Evolutionary conservation across 495 filamentous ascomycete species (phyloP).

Genomic region (Aspergillus affinis): DNA sequence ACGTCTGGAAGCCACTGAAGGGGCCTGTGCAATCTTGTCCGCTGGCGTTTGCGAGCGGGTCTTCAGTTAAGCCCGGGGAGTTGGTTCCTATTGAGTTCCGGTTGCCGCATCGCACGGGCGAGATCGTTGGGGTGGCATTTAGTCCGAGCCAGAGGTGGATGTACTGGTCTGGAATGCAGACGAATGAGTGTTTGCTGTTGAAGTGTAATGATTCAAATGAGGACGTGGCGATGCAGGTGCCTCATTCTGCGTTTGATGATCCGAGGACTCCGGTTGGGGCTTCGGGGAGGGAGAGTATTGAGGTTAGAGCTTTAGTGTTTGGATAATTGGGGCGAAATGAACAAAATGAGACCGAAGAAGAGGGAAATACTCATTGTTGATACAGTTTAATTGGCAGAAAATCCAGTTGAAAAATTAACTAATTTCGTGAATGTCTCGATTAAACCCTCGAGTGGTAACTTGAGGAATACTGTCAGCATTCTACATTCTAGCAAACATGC

Average conservation of each 20-base stretch:
- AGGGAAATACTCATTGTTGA: no score
- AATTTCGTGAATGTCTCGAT: no score
- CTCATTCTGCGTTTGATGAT: conserved; percentile 81
- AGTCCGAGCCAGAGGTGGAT: conserved; percentile 65
- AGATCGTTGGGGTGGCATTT: conserved; percentile 68
- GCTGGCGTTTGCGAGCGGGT: conserved; percentile 66
- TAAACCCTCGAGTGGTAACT: no score
- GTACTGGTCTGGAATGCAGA: conserved; percentile 72
- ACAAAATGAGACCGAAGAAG: no score
- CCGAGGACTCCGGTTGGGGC: conserved; percentile 61
- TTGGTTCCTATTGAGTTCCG: conserved; percentile 71
- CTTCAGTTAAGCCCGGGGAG: conserved; percentile 59
- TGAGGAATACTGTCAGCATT: no score
- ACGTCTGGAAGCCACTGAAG: conserved; percentile 84
- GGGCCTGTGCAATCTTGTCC: conserved; percentile 66
- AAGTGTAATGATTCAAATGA: conserved; percentile 76
- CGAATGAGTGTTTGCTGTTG: conserved; percentile 71
- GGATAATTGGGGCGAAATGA: no score
- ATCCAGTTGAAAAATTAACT: no score
- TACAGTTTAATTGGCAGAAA: no score
- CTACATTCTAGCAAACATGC: no score
- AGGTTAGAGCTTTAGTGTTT: conserved; percentile 82
- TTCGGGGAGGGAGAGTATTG: conserved; percentile 73
- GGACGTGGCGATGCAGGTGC: conserved; percentile 59
- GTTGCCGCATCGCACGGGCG: conserved; percentile 66